Conservation (phyloP, 1,284 basidiomycete genomes). For the Moesziomyces aphidis region DNA sequence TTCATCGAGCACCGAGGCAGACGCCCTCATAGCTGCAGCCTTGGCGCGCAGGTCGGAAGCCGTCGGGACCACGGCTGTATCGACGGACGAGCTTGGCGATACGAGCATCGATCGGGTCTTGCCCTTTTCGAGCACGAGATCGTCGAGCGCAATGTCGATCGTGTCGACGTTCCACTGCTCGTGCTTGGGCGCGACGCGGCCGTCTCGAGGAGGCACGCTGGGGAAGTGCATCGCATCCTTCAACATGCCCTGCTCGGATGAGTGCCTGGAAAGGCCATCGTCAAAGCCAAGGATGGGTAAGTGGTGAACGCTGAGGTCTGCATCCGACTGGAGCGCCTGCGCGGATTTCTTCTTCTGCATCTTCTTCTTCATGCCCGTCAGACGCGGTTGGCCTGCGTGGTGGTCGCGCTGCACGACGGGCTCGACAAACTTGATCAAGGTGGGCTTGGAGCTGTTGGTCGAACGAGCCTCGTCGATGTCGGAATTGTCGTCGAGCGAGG, state of each 20-base stretch:
- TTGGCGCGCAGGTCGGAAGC: not conserved
- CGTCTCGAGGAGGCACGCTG: constrained; percentile 19
- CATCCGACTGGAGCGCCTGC: not conserved
- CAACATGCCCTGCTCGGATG: constrained; percentile 8
- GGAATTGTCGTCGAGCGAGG: constrained; percentile 36
- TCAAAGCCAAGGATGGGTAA: constrained; percentile 34
- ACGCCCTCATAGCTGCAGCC: not conserved
- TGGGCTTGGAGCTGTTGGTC: constrained; percentile 17
- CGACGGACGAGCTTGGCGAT: not conserved
- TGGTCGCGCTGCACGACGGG: constrained; percentile 36
- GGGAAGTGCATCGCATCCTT: constrained; percentile 28
- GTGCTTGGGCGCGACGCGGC: constrained; percentile 1
- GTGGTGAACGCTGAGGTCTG: constrained; percentile 15
- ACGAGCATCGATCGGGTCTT: constrained; percentile 6
- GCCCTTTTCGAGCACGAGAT: constrained; percentile 28
- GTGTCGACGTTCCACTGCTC: constrained; percentile 48
- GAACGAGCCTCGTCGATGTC: constrained; percentile 23
- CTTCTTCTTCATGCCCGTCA: constrained; percentile 49
- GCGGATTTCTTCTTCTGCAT: constrained; percentile 21
- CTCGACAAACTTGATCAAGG: constrained; percentile 43
- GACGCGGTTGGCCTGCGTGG: constrained; percentile 8
- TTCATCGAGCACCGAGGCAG: constrained; percentile 37
- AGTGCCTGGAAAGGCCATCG: constrained; percentile 9
- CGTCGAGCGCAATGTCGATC: constrained; percentile 39
- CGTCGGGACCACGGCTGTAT: not conserved